These are phyloP conservation scores for Solanum peruvianum DNA, from an alignment of 257 asterid species.

Conservation along the genomic window DNA sequence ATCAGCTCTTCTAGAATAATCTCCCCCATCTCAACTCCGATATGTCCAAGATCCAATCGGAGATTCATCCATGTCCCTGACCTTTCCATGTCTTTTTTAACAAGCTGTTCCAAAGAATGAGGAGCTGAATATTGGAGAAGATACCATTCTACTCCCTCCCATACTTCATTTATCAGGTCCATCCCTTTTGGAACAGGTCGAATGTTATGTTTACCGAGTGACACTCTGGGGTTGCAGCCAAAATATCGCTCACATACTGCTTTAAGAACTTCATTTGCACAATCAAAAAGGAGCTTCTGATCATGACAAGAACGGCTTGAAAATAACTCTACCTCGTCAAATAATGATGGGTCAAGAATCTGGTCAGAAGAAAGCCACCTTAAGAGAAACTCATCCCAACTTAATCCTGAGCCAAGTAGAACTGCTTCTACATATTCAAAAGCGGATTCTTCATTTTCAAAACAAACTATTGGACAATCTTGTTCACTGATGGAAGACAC, in stretches of 20 bases:
- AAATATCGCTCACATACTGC: constrained; percentile 52
- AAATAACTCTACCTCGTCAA: constrained; percentile 84
- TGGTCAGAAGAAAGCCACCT: constrained; percentile 66
- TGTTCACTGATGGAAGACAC: constrained; percentile 26
- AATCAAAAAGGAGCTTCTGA: constrained; percentile 82
- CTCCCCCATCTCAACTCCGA: constrained; percentile 53
- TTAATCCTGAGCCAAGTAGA: constrained; percentile 83
- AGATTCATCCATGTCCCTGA: constrained; percentile 57
- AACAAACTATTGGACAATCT: constrained; percentile 41
- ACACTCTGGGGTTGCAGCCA: constrained; percentile 29
- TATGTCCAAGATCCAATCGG: constrained; percentile 27
- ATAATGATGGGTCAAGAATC: constrained; percentile 64
- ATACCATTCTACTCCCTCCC: constrained; percentile 57
- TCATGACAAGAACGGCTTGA: constrained; percentile 57
- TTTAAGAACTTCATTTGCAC: constrained; percentile 56
- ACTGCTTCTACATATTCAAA: constrained; percentile 99
- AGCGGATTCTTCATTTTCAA: constrained; percentile 87
- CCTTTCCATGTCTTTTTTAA: constrained; percentile 43
- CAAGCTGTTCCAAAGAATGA: constrained; percentile 60
- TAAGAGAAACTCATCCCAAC: constrained; percentile 74
- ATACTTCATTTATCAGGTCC: constrained; percentile 72
- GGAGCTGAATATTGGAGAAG: constrained; percentile 26
- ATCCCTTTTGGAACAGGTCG: constrained; percentile 52
- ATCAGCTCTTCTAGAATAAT: constrained; percentile 48
- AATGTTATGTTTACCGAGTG: constrained; percentile 18